Conservation (phyloP, 257 asterid species). For the Asclepias syriaca region DNA sequence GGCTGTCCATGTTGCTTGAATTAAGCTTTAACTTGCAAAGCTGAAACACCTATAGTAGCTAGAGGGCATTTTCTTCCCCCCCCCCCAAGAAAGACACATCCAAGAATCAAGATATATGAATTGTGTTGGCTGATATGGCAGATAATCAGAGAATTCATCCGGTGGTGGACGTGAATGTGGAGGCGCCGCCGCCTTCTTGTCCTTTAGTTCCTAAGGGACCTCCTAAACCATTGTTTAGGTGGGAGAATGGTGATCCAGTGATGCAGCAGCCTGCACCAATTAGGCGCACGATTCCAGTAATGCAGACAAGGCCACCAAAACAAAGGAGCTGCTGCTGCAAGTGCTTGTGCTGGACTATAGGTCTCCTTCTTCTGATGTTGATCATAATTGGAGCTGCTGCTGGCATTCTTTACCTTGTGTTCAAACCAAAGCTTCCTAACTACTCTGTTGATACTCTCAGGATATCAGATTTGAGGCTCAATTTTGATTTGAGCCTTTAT, state of each 20-base stretch:
- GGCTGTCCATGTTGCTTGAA: neutral
- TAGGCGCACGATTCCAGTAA: slow-evolving; percentile 19
- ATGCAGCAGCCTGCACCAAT: slow-evolving; percentile 28
- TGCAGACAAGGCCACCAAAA: slow-evolving; percentile 21
- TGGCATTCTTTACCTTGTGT: slow-evolving; percentile 59
- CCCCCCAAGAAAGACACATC: neutral
- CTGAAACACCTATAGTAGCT: neutral
- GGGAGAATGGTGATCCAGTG: slow-evolving; percentile 33
- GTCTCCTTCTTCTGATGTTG: slow-evolving; percentile 51
- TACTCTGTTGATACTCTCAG: slow-evolving; percentile 79
- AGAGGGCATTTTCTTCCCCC: neutral
- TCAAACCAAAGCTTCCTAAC: slow-evolving; percentile 72
- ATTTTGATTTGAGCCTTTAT: slow-evolving; percentile 66
- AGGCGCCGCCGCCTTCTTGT: slow-evolving; percentile 37
- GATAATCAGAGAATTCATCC: slow-evolving; percentile 68
- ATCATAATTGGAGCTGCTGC: slow-evolving; percentile 51
- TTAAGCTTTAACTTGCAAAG: neutral
- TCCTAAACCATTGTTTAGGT: slow-evolving; percentile 25
- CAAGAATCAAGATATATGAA: neutral
- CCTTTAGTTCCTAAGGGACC: slow-evolving; percentile 30
- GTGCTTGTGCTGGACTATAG: slow-evolving; percentile 75
- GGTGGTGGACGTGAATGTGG: slow-evolving; percentile 34
- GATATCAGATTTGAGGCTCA: slow-evolving; percentile 64
- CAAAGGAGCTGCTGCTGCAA: slow-evolving; percentile 40
- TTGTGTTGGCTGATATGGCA: slow-evolving; percentile 22